Conservation (phyloP, 768 basidiomycete species). For the Boletus reticuloceps region DNA sequence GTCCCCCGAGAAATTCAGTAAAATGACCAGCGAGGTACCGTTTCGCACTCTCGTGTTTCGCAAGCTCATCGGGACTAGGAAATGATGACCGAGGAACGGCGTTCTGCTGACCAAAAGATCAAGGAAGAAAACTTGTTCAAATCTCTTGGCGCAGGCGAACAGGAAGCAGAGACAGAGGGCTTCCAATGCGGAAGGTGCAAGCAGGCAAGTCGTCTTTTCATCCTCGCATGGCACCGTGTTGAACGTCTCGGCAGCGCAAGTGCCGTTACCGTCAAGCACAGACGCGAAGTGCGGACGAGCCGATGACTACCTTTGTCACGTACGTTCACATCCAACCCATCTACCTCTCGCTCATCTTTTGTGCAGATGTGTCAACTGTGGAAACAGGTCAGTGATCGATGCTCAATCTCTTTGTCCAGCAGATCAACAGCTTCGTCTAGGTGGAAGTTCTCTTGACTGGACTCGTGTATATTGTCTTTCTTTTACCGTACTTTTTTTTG, state of each 20-base stretch:
- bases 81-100: slow-evolving; percentile 93
- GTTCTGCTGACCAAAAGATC: slow-evolving; percentile 79
- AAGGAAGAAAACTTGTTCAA: slow-evolving; percentile 86
- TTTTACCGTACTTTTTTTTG: slow-evolving; percentile 8
- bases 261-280: slow-evolving; percentile 95
- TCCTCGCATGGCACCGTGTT: not conserved
- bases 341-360: not conserved
- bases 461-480: not conserved
- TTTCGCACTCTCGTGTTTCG: not conserved
- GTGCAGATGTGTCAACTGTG: slow-evolving; percentile 63
- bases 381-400: slow-evolving; percentile 45
- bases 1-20: slow-evolving; percentile 62
- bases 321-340: slow-evolving; percentile 34
- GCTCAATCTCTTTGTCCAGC: not conserved
- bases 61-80: slow-evolving; percentile 50
- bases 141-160: slow-evolving; percentile 84
- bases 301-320: slow-evolving; percentile 98
- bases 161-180: slow-evolving; percentile 92
- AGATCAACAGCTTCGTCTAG: slow-evolving; percentile 25
- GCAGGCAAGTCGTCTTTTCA: slow-evolving; percentile 48
- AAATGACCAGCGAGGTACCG: slow-evolving; percentile 76
- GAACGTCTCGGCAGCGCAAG: slow-evolving; percentile 52
- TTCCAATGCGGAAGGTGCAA: slow-evolving; percentile 98
- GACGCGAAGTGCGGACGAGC: slow-evolving; percentile 96
- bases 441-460: slow-evolving; percentile 61